phyloP scores from a whole-genome alignment of 1,284 basidiomycete species.

The Chalciporus piperatoides region DNA sequence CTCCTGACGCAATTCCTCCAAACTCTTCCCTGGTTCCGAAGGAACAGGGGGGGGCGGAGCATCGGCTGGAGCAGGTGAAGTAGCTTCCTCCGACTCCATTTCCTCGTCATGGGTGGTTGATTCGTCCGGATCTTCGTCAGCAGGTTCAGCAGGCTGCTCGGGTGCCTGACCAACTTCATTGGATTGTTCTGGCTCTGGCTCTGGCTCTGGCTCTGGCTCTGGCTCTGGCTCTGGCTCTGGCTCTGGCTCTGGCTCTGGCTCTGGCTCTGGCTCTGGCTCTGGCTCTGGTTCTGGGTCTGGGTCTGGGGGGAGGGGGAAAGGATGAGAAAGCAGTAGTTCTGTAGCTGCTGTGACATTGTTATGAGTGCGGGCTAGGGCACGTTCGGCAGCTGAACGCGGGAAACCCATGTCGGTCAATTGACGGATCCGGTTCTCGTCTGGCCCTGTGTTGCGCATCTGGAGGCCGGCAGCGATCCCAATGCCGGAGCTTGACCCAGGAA shows the following conservation, averaged over 20 bases:
- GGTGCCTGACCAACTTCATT: slow-evolving; percentile 33
- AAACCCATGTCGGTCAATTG: slow-evolving; percentile 98
- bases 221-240: too few species aligned
- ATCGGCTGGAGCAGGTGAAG: slow-evolving; percentile 11
- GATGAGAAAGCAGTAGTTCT: slow-evolving; percentile 82
- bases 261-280: too few species aligned
- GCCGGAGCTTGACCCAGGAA: slow-evolving; percentile 27
- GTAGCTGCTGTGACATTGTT: slow-evolving; percentile 92
- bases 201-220: slow-evolving; percentile 5
- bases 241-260: too few species aligned
- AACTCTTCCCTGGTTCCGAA: slow-evolving; percentile 41
- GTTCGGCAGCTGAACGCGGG: slow-evolving; percentile 77
- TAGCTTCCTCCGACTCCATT: slow-evolving; percentile 27
- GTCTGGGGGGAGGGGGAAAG: slow-evolving; percentile 72
- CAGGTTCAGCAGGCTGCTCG: slow-evolving; percentile 19
- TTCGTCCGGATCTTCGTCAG: slow-evolving; percentile 25
- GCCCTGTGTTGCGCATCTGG: slow-evolving; percentile 43
- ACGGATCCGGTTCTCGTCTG: slow-evolving; percentile 74
- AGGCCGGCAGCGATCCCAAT: slow-evolving; percentile 38
- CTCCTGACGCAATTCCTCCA: slow-evolving; percentile 61
- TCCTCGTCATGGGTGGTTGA: slow-evolving; percentile 29
- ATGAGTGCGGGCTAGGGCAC: slow-evolving; percentile 77
- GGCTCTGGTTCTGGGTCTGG: slow-evolving; percentile 30
- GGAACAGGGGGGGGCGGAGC: slow-evolving; percentile 1
- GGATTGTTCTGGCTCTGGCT: slow-evolving; percentile 36